phyloP scores from a whole-genome alignment of 2,329 filamentous ascomycete genomes.

The Drechmeria coniospora region DNA sequence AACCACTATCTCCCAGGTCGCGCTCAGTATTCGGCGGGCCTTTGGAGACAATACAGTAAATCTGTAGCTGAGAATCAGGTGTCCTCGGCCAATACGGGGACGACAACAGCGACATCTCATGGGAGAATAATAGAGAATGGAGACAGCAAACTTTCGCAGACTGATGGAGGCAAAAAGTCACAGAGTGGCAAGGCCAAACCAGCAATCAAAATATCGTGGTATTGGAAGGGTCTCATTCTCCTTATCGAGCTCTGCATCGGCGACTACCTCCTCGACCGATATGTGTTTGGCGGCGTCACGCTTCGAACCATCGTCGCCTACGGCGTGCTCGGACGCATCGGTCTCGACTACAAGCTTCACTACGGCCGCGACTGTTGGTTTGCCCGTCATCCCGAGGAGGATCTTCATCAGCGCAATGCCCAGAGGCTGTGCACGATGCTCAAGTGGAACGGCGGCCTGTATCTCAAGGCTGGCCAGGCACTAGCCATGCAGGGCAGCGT shows the following conservation, averaged over 20 bases:
- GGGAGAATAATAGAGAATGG: too few species aligned
- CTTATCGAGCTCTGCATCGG: not conserved
- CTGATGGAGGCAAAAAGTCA: not conserved
- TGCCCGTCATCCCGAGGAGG: conserved; percentile 9
- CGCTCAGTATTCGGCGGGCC: too few species aligned
- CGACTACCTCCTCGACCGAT: conserved; percentile 1
- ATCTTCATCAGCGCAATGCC: conserved; percentile 46
- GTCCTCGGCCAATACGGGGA: too few species aligned
- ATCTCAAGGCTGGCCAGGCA: conserved; percentile 56
- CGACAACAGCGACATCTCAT: too few species aligned
- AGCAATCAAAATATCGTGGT: not conserved
- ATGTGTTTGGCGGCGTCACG: conserved; percentile 7
- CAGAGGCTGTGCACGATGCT: conserved; percentile 47
- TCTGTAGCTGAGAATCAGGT: too few species aligned
- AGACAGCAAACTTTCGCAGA: too few species aligned
- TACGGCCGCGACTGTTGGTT: conserved; percentile 35
- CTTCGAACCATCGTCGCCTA: conserved; percentile 4
- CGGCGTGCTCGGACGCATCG: conserved; percentile 20
- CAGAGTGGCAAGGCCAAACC: not conserved
- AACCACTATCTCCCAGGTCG: too few species aligned
- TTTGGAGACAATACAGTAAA: too few species aligned
- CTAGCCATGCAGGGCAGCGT: conserved; percentile 58
- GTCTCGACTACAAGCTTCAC: conserved; percentile 56
- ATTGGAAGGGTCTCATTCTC: conserved; percentile 1
- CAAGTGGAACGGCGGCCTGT: conserved; percentile 49